Evolutionary conservation across 768 basidiomycete species (phyloP).

Genomic region (Vararia minispora): DNA sequence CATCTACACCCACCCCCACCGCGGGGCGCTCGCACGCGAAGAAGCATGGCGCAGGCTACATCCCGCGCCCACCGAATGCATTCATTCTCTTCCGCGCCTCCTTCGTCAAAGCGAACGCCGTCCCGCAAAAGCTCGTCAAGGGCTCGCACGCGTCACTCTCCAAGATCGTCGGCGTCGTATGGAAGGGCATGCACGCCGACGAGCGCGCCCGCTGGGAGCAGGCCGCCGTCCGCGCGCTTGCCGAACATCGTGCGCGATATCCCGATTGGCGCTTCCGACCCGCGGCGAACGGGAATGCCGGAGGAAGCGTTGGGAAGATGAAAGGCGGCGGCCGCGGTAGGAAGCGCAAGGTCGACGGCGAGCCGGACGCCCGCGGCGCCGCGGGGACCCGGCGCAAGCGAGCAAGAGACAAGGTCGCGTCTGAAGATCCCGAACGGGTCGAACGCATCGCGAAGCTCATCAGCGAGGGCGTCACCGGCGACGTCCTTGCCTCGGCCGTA

Average conservation of each 20-base stretch:
- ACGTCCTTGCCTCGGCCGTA: constrained; percentile 49
- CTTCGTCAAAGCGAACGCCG: constrained; percentile 64
- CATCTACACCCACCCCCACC: constrained; percentile 11
- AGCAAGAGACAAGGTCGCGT: constrained; percentile 37
- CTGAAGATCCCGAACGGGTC: constrained; percentile 42
- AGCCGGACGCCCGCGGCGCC: constrained; percentile 12
- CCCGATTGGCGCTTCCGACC: constrained; percentile 80
- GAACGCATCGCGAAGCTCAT: constrained; percentile 60
- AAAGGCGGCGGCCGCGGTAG: constrained; percentile 22
- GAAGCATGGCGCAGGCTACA: constrained; percentile 61
- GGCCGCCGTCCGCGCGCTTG: constrained; percentile 58
- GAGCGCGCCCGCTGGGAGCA: constrained; percentile 71
- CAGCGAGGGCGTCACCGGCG: constrained; percentile 55
- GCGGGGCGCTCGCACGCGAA: constrained; percentile 40
- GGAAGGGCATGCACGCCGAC: constrained; percentile 57
- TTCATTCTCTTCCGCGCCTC: constrained; percentile 78
- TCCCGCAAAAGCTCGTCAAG: constrained; percentile 68
- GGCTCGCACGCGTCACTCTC: constrained; percentile 72
- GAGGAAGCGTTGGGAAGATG: constrained; percentile 9
- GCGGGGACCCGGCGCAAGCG: constrained; percentile 3
- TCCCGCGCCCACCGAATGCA: constrained; percentile 76
- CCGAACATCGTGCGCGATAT: constrained; percentile 62
- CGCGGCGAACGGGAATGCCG: constrained; percentile 34
- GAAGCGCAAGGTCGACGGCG: constrained; percentile 22
- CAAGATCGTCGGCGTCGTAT: constrained; percentile 73